Evolutionary conservation across 2,329 filamentous ascomycete genomes (phyloP), one percentile per base, ranked within the genome.

Genomic region (Verticillium klebahnii): DNA sequence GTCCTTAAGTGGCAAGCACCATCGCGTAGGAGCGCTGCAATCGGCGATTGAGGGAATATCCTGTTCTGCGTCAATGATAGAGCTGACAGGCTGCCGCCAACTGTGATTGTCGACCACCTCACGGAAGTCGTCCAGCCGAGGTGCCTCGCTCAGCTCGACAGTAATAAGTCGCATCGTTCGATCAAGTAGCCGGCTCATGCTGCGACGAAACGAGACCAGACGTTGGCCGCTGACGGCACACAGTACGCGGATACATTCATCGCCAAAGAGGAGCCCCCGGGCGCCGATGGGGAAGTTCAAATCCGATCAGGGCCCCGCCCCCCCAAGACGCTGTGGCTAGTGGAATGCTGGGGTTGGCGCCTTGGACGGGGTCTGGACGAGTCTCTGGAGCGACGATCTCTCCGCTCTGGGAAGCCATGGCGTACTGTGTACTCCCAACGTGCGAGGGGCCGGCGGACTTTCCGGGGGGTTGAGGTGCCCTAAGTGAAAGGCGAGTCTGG

Each of bases 331-430:
- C 8, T 32, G 57, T 58, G 57, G 37, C 57, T 58, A 34, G 37
- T 39, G 37, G n/a, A n/a, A 50, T 50, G 40, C 40, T 23, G 40
- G 40, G 40, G 40, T 23, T 50, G 40, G 37, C 37, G 37, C 17
- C 40, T 50, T 40, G 34, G 29, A 25, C 15, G 37, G 45, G 50
- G 40, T 59, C 58, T 59, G 40, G 58, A 59, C 58, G 58, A 45
- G 58, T 36, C 58, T 59, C 17, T 59, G 40, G 25, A n/a, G 25
- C 40, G 58, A 59, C 58, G 58, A 59, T 59, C 58, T 19, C 58
- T 59, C 58, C 58, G 25, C 25, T 31, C 31, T 56, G 52, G 52
- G 40, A 23, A 50, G 8, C 19, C 3, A 19, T 23, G 19, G 40
- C 15, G 7, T 17, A 36, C 34, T 36, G 19, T 50, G 40, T 50